These are phyloP conservation scores for Termitomyces heimii DNA, from an alignment of 768 basidiomycete genomes.

Conservation along the genomic window DNA sequence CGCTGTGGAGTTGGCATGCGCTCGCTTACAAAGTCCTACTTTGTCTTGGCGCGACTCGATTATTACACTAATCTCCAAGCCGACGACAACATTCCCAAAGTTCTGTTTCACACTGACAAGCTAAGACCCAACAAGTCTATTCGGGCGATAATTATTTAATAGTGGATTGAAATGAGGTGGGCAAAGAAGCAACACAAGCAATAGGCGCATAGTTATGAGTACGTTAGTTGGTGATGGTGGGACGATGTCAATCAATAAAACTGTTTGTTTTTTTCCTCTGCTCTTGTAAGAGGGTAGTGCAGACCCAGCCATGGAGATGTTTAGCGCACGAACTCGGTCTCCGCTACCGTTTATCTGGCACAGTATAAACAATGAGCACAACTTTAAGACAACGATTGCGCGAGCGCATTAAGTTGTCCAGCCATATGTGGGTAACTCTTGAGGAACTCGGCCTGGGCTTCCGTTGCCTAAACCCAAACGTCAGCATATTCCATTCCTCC, in stretches of 20 bases:
- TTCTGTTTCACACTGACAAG: background rate
- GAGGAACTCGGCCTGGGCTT: constrained; percentile 78
- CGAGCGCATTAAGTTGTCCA: constrained; percentile 48
- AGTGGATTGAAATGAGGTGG: constrained; percentile 10
- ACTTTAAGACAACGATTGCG: constrained; percentile 18
- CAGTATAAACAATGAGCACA: background rate
- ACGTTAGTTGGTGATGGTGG: background rate
- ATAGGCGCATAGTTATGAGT: constrained; percentile 5
- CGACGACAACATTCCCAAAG: background rate
- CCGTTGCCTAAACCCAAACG: constrained; percentile 52
- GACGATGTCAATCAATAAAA: background rate
- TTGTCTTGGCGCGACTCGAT: background rate
- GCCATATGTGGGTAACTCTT: constrained; percentile 81
- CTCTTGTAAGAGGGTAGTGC: background rate
- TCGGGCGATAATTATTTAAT: background rate
- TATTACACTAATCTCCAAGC: background rate
- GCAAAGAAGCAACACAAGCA: background rate
- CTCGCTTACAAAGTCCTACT: background rate
- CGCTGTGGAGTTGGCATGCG: constrained; percentile 11
- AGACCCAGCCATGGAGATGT: background rate
- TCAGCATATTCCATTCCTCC: background rate
- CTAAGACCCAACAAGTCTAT: background rate
- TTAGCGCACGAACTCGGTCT: background rate
- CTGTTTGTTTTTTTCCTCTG: background rate
- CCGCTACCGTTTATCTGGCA: background rate